Evolutionary conservation across 192 early-diverging fungal species (phyloP).

Genomic region (Linnemannia elongata): DNA sequence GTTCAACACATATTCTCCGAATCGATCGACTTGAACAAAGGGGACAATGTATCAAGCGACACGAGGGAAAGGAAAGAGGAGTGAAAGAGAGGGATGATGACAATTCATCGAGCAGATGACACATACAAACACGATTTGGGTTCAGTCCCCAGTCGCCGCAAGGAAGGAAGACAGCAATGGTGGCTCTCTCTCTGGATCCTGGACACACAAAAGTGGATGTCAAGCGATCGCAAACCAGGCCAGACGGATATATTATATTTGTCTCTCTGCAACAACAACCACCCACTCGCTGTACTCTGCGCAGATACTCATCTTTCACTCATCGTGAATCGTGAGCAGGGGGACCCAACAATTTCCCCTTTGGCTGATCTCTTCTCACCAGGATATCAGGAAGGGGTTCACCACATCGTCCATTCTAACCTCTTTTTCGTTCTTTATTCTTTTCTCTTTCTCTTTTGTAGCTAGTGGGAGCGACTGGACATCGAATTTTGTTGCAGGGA

Average conservation of each 20-base stretch:
- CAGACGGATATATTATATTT: neutral
- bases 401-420: conserved; percentile 4
- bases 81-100: neutral
- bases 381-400: neutral
- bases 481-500: conserved; percentile 55
- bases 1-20: conserved; percentile 3
- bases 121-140: neutral
- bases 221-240: neutral
- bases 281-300: neutral
- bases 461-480: conserved; percentile 47
- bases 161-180: neutral
- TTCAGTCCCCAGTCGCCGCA: conserved; percentile 3
- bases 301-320: neutral
- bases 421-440: neutral
- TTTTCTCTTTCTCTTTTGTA: conserved; percentile 16
- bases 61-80: neutral
- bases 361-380: neutral
- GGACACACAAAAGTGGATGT: neutral
- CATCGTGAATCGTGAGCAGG: neutral
- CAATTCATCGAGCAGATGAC: neutral
- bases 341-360: neutral
- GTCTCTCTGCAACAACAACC: too few relatives aligned
- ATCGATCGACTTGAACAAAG: neutral
- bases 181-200: neutral
- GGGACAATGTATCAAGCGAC: neutral